A percentile compares a stretch with the other conserved stretches of the same genome.
Evolutionary conservation across 192 early-diverging fungal genomes (phyloP).

Genomic region (Rhizophlyctis rosea): DNA sequence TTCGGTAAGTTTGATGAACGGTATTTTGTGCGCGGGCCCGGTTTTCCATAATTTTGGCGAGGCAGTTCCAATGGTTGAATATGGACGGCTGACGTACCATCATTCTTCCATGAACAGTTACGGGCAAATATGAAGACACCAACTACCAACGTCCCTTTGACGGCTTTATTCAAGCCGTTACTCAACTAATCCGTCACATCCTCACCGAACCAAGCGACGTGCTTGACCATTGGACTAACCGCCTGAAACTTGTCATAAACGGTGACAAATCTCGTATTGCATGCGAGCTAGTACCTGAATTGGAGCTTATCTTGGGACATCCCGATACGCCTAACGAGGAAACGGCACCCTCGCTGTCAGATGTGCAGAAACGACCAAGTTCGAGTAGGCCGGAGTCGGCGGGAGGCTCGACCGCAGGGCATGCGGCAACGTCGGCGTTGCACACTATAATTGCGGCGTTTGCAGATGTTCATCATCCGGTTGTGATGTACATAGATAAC

Average conservation of each 20-base stretch:
- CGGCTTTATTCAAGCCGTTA: conserved; percentile 22
- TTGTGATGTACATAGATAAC: conserved; percentile 38
- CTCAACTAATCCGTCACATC: conserved; percentile 18
- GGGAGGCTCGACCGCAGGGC: too few species aligned
- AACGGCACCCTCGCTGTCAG: conserved; percentile 7
- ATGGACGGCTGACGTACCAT: too few species aligned
- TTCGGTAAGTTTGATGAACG: conserved; percentile 20
- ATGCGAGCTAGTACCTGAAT: conserved; percentile 24
- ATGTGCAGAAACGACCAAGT: conserved; percentile 13
- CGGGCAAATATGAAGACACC: conserved; percentile 17
- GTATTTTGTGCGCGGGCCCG: not conserved
- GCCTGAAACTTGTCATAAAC: conserved; percentile 8
- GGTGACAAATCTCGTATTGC: conserved; percentile 16
- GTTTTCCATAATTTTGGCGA: not conserved
- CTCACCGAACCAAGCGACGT: conserved; percentile 15
- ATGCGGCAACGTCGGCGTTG: conserved; percentile 19
- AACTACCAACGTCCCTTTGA: conserved; percentile 25
- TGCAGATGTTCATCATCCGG: conserved; percentile 27
- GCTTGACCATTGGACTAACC: conserved; percentile 24
- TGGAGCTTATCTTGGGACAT: conserved; percentile 21
- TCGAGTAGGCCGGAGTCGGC: too few species aligned
- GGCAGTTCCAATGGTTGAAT: not conserved
- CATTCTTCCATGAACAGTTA: conserved; percentile 8
- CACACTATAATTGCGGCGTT: conserved; percentile 20
- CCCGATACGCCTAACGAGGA: not conserved